Evolutionary conservation across 163 green algal species (phyloP), one percentile per base, ranked within the genome.

Genomic region (Prototheca wickerhamii): DNA sequence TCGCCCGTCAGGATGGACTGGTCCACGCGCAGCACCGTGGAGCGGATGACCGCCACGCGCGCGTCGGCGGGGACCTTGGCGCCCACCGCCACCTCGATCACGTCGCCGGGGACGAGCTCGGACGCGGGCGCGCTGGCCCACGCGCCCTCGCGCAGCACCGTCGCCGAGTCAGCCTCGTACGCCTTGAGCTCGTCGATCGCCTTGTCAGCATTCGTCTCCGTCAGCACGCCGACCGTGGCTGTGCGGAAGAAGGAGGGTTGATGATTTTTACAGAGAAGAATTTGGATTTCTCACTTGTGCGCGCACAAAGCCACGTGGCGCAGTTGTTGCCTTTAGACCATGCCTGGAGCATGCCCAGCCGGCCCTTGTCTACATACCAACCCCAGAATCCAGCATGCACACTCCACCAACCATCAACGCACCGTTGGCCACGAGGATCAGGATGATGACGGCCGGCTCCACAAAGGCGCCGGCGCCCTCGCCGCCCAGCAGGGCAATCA

Each of bases 161-260:
- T 83, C 1, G 85, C 86, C 34, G 80, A 73, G 43, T 95, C 87
- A 42, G 83, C 86, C 64, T 98, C 91, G 69, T 97, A 90, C 40
- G 95, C 88, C 65, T 97, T 98, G 20, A 99, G 74, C 5, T 92
- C 91, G 54, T 98, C 92, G 1, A 99, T 74, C 3, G 93, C 94
- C 29, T 81, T 84, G 71, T 98, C 92, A 3, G 93, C 94, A 67
- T 98, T 97, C 25, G 77, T 91, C 70, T 99, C 93, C 1, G 73
- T 78, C 5, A 78, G 23, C 33, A 78, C 69, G 4, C 73, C 68
- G 42, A 74, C 73, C 28, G 68, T 74, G 40, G 73, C 66, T 66
- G 60, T 15, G 18, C 7, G 40, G 37, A 4, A 34, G 33, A 18
- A 54, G 46, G 23, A 18, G 18, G 18, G 12, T 25, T 54, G 15